Conservation (phyloP, 371 early-diverging fungal genomes). For the Blyttiomyces sp. region DNA sequence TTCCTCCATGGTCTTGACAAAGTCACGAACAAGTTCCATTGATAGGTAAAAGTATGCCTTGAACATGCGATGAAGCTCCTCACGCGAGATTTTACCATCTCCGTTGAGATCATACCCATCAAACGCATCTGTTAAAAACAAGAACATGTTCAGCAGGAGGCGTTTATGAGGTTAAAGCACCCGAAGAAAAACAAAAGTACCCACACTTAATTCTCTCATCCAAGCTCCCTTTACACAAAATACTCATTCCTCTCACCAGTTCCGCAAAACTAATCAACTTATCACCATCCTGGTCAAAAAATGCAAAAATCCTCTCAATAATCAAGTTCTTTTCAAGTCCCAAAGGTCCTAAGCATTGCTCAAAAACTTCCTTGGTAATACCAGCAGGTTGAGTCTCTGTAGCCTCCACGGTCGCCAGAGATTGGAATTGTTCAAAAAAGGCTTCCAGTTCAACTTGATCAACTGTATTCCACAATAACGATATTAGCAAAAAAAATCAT, state of each 20-base stretch:
- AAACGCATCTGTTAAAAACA: constrained; percentile 65
- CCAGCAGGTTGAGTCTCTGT: constrained; percentile 54
- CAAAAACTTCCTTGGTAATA: constrained; percentile 76
- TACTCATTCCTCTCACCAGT: constrained; percentile 76
- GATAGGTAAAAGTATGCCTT: constrained; percentile 86
- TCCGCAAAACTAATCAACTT: constrained; percentile 75
- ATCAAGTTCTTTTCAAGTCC: constrained; percentile 83
- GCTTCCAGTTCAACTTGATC: constrained; percentile 81
- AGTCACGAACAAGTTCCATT: constrained; percentile 85
- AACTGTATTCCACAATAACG: constrained; percentile 39
- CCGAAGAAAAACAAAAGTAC: constrained; percentile 20
- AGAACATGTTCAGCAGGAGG: background rate
- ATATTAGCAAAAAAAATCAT: background rate
- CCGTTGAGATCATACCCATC: constrained; percentile 89
- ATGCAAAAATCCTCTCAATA: constrained; percentile 80
- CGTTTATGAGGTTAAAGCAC: background rate
- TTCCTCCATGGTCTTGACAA: constrained; percentile 85
- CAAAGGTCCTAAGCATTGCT: constrained; percentile 81
- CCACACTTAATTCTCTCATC: constrained; percentile 83
- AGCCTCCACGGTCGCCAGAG: constrained; percentile 64
- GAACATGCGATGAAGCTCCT: constrained; percentile 84
- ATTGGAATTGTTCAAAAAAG: constrained; percentile 79
- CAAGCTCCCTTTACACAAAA: constrained; percentile 81
- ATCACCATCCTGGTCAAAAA: constrained; percentile 84
- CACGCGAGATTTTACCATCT: constrained; percentile 80